These are phyloP conservation scores for Candida yuanshanica DNA, from an alignment of 805 yeast genomes.

Conservation along the genomic window DNA sequence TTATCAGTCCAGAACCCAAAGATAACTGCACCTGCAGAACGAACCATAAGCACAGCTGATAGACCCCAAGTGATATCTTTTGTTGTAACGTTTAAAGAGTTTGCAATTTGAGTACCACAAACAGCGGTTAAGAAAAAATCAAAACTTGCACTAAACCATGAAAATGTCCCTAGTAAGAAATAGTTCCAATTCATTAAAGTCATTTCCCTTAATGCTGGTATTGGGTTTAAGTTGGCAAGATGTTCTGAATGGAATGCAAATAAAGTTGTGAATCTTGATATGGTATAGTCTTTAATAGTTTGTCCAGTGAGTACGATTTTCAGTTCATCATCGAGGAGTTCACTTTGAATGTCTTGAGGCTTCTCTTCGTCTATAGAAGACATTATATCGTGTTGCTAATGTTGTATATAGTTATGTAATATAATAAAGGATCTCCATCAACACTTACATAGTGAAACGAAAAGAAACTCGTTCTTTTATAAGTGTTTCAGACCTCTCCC, in stretches of 20 bases:
- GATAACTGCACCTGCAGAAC: slow-evolving; percentile 64
- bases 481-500: no score
- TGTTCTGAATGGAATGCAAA: slow-evolving; percentile 19
- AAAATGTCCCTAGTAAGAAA: slow-evolving; percentile 52
- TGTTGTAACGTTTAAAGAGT: slow-evolving; percentile 37
- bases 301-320: neutral
- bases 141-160: slow-evolving; percentile 72
- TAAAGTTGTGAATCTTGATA: slow-evolving; percentile 23
- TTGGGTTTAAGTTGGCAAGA: slow-evolving; percentile 33
- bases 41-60: slow-evolving; percentile 64
- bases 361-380: neutral
- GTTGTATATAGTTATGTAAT: neutral
- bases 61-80: slow-evolving; percentile 67
- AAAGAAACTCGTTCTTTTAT: no score
- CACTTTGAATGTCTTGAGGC: no score
- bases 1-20: slow-evolving; percentile 62
- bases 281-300: slow-evolving; percentile 14
- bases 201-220: slow-evolving; percentile 35
- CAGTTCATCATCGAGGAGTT: neutral
- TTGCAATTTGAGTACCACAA: slow-evolving; percentile 49
- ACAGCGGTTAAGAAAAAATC: slow-evolving; percentile 64
- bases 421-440: no score
- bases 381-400: neutral
- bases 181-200: slow-evolving; percentile 45
- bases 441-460: no score